Evolutionary conservation across 306 rosid species (phyloP), one percentile per base, ranked within the genome.

Genomic region (Prunus armeniaca): DNA sequence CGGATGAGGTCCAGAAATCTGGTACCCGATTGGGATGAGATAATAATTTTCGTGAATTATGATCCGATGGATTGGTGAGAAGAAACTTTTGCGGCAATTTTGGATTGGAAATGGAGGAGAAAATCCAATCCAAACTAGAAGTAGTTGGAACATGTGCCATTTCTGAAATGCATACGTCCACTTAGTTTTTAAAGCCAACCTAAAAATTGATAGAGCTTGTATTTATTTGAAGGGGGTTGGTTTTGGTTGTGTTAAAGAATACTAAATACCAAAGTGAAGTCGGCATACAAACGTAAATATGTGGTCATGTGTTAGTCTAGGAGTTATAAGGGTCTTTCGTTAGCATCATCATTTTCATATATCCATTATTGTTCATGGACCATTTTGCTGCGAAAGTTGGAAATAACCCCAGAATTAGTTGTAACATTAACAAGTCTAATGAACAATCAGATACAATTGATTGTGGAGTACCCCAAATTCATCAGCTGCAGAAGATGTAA

Each of bases 81-180:
- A 49, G 10, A 11, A 49, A 34, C 0, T 34, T 34, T 32, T 32
- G 27, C 25, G 12, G 6, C 4, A 14, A 60, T 24, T 12, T 25
- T 9, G 38, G 28, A 60, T 12, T 60, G 32, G 63, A 65, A 50
- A 38, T 9, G 65, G n/a, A 19, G 18, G 66, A 65, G 49, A 19
- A n/a, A 63, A 28, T 14, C 11, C 24, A 73, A 74, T 14, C 51
- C 55, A 74, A 77, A 72, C 71, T 60, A 56, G n/a, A 82, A 69
- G 70, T 74, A 24, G 83, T 76, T 84, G 79, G 82, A 67, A 82
- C 76, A 72, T 80, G 78, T 77, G 58, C 38, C 69, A 55, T 79
- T 71, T 79, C 8, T 14, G 56, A 72, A 76, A 71, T 75, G 74
- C 75, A 82, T 9, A 74, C 14, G 80, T 56, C 22, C 34, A 78